Conservation (phyloP, 371 early-diverging fungal genomes). For the Saksenaea oblongispora region DNA sequence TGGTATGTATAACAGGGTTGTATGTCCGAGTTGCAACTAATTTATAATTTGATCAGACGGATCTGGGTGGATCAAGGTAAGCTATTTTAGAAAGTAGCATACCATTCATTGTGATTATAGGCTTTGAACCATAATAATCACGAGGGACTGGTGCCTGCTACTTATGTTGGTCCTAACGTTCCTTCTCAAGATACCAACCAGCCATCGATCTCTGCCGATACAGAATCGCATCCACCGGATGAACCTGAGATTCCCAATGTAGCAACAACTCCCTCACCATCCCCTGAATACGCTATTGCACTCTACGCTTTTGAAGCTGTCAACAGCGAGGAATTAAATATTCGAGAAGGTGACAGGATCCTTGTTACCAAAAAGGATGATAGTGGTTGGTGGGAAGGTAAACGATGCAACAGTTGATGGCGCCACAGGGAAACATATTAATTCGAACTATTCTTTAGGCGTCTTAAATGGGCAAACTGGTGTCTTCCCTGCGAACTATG, state of each 20-base stretch:
- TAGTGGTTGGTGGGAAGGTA: conserved; percentile 82
- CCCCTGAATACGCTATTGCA: conserved; percentile 57
- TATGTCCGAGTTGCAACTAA: neutral
- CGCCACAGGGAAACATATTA: no score
- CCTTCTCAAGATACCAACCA: neutral
- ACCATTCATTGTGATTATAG: conserved; percentile 4
- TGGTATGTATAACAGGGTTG: conserved; percentile 16
- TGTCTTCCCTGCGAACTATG: conserved; percentile 85
- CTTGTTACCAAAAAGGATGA: conserved; percentile 64
- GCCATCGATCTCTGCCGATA: neutral
- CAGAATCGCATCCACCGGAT: neutral
- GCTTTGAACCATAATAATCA: conserved; percentile 31
- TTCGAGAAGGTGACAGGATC: conserved; percentile 71
- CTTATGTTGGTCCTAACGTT: conserved; percentile 45
- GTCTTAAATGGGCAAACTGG: conserved; percentile 68
- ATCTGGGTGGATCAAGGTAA: conserved; percentile 80
- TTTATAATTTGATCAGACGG: conserved; percentile 46
- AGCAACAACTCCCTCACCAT: neutral
- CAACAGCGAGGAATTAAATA: conserved; percentile 70
- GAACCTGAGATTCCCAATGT: neutral
- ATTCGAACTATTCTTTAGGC: conserved; percentile 40
- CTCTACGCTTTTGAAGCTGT: conserved; percentile 80
- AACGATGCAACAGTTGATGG: neutral
- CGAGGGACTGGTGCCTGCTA: conserved; percentile 74
- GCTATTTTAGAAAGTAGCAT: neutral